Conservation (phyloP, 2,329 filamentous ascomycete genomes). For the Calonectria pseudoreteaudii region DNA sequence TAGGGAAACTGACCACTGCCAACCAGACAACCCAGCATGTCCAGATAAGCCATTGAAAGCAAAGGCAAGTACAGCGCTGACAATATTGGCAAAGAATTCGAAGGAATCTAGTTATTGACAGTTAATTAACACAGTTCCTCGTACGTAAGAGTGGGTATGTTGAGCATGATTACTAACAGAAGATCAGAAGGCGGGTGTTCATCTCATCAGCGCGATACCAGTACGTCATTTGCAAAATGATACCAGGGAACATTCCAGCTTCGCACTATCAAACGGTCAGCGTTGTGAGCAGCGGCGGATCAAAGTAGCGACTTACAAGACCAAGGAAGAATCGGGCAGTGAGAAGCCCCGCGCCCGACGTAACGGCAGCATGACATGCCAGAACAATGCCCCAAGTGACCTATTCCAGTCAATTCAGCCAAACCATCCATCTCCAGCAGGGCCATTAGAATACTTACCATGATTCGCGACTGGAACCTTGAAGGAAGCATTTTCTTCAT, state of each 20-base stretch:
- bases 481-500: not conserved
- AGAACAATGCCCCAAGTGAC: not conserved
- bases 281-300: not conserved
- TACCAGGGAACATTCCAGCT: not conserved
- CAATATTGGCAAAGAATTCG: not conserved
- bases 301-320: not conserved
- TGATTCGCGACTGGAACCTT: not conserved
- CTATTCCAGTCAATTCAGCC: not conserved
- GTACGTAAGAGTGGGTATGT: too few relatives aligned
- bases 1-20: not conserved
- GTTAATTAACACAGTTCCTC: not conserved
- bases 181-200: not conserved
- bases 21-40: not conserved
- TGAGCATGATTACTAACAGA: not conserved
- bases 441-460: not conserved
- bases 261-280: not conserved
- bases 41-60: not conserved
- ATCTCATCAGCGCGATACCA: not conserved
- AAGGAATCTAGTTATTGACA: not conserved
- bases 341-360: not conserved
- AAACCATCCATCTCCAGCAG: not conserved
- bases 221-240: not conserved
- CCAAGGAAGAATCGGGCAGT: conserved; percentile 1
- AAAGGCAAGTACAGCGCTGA: not conserved
- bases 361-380: not conserved